Conservation (phyloP, 225 moss, liverwort and hornwort species). For the Anthoceros angustus region DNA sequence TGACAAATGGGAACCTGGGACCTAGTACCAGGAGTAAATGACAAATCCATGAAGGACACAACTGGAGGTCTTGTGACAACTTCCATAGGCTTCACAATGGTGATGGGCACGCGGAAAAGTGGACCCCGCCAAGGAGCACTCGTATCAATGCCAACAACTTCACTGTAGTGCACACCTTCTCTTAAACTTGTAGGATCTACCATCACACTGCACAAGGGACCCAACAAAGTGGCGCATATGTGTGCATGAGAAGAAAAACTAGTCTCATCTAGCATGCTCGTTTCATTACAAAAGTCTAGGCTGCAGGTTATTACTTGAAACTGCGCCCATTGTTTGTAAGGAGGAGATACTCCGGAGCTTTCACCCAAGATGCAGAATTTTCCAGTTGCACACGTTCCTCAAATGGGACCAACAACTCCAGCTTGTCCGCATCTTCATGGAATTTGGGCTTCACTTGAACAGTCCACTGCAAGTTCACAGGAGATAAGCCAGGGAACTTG, state of each 20-base stretch:
- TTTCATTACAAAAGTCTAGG: too few species aligned
- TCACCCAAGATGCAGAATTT: conserved; percentile 72
- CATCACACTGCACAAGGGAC: conserved; percentile 44
- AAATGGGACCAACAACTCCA: conserved; percentile 55
- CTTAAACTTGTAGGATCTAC: conserved; percentile 72
- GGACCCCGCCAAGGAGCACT: conserved; percentile 91
- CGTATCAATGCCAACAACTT: conserved; percentile 62
- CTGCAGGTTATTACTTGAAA: conserved; percentile 46
- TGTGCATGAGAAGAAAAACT: background rate
- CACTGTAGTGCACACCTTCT: conserved; percentile 73
- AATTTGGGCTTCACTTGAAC: conserved; percentile 73
- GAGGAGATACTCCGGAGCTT: conserved; percentile 82
- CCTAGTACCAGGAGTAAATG: conserved; percentile 62
- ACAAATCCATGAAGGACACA: conserved; percentile 53
- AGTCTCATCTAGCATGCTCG: background rate
- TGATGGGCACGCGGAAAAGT: conserved; percentile 74
- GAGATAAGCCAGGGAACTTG: background rate
- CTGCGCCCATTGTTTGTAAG: conserved; percentile 84
- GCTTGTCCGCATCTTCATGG: conserved; percentile 85
- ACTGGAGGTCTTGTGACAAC: conserved; percentile 36
- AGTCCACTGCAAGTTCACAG: conserved; percentile 42
- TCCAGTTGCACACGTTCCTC: conserved; percentile 85
- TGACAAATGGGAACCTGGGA: background rate
- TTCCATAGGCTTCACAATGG: conserved; percentile 68
- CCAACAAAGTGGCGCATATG: conserved; percentile 2